Evolutionary conservation across 495 filamentous ascomycete species (phyloP).

Genomic region (Peziza echinospora): DNA sequence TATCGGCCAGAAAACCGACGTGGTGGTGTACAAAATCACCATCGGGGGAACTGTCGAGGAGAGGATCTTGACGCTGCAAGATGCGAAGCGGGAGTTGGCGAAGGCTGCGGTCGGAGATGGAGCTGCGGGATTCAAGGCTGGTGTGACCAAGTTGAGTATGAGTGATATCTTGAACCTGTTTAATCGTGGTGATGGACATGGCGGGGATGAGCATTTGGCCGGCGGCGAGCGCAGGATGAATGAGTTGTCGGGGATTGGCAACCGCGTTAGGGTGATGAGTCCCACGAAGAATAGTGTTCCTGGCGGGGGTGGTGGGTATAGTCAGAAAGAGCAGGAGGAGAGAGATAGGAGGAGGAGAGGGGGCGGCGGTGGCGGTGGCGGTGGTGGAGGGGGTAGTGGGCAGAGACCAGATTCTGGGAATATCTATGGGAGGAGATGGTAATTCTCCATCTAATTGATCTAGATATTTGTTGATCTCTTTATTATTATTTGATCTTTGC

Average conservation of each 20-base stretch:
- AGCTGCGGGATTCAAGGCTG: conserved; percentile 32
- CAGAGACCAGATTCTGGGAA: too few species aligned
- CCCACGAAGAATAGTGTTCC: conserved; percentile 4
- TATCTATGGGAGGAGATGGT: conserved; percentile 13
- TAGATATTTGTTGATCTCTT: too few species aligned
- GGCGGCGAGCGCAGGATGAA: conserved; percentile 3
- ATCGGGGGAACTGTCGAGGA: conserved; percentile 79
- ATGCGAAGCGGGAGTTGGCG: conserved; percentile 70
- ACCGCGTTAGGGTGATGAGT: conserved; percentile 3
- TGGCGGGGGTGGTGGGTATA: conserved; percentile 3
- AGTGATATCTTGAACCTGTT: conserved; percentile 86
- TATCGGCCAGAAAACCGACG: conserved; percentile 58
- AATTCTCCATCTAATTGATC: too few species aligned
- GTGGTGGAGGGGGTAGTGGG: conserved; percentile 6
- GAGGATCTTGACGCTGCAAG: conserved; percentile 55
- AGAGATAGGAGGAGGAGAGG: not conserved
- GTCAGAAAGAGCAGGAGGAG: conserved; percentile 3
- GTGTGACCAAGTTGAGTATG: conserved; percentile 63
- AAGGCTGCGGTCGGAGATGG: conserved; percentile 62
- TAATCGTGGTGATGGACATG: conserved; percentile 44
- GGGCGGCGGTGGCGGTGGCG: not conserved
- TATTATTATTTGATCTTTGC: too few species aligned
- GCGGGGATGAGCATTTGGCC: conserved; percentile 4
- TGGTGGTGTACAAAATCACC: conserved; percentile 59
- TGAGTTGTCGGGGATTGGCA: conserved; percentile 10